These are phyloP conservation scores for Pinguiococcus pyrenoidosus DNA, from an alignment of 108 stramenopile genomes.

Conservation along the genomic window DNA sequence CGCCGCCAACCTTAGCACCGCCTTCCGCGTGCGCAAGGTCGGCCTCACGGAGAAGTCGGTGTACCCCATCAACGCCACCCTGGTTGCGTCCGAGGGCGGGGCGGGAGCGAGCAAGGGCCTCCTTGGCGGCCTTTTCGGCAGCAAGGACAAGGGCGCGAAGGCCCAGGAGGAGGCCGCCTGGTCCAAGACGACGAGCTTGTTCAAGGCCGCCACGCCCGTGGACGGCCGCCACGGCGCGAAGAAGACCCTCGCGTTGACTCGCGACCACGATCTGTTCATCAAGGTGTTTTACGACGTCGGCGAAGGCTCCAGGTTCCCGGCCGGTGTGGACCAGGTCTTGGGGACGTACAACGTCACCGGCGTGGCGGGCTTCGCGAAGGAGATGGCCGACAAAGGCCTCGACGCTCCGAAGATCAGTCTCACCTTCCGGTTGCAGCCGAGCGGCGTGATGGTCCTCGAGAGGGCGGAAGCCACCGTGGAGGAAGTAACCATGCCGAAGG, in stretches of 20 bases:
- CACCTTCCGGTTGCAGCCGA: constrained; percentile 72
- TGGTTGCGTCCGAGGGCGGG: constrained; percentile 34
- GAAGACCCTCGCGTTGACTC: constrained; percentile 89
- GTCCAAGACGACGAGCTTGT: constrained; percentile 74
- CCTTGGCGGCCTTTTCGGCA: constrained; percentile 40
- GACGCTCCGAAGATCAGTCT: constrained; percentile 84
- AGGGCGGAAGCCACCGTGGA: constrained; percentile 90
- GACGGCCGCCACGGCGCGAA: no score
- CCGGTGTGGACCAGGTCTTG: constrained; percentile 42
- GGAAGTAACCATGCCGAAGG: no score
- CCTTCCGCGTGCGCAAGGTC: constrained; percentile 86
- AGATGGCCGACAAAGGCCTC: constrained; percentile 73
- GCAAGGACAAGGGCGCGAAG: constrained; percentile 16
- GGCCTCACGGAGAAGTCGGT: constrained; percentile 79
- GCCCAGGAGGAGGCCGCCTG: constrained; percentile 40
- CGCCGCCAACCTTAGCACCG: constrained; percentile 87
- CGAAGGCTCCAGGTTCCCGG: constrained; percentile 46
- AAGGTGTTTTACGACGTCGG: constrained; percentile 61
- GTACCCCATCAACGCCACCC: constrained; percentile 58
- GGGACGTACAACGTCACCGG: constrained; percentile 80
- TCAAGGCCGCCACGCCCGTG: constrained; percentile 61
- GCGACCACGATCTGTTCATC: constrained; percentile 69
- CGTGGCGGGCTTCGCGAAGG: constrained; percentile 69
- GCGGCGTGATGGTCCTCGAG: constrained; percentile 63
- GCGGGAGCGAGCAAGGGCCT: constrained; percentile 11